These are phyloP conservation scores for Quillaja saponaria DNA, from an alignment of 306 rosid genomes.

Conservation along the genomic window DNA sequence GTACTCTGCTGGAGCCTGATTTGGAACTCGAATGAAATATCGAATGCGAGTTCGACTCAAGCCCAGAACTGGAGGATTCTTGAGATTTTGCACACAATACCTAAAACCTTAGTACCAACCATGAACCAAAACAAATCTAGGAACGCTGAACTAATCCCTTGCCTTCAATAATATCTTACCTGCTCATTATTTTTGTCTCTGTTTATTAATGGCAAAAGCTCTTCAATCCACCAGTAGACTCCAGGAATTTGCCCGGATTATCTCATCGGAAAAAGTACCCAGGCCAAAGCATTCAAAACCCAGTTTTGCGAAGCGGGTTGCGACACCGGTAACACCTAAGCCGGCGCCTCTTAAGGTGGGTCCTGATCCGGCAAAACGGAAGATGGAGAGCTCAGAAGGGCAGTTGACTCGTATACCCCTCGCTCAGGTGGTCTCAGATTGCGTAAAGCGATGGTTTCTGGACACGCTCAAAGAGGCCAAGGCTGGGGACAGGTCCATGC, in stretches of 20 bases:
- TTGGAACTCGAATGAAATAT: no score
- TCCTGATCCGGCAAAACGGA: slow-evolving; percentile 28
- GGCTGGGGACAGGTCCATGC: slow-evolving; percentile 65
- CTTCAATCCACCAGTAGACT: slow-evolving; percentile 49
- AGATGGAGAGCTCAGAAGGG: slow-evolving; percentile 39
- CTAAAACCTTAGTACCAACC: no score
- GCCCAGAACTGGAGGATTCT: no score
- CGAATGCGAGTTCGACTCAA: no score
- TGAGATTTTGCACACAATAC: no score
- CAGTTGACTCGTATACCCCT: slow-evolving; percentile 52
- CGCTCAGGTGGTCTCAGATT: slow-evolving; percentile 67
- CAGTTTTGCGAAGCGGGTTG: slow-evolving; percentile 33
- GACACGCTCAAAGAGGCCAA: slow-evolving; percentile 82
- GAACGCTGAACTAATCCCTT: no score
- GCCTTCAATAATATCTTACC: no score
- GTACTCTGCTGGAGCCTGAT: no score
- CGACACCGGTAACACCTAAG: slow-evolving; percentile 34
- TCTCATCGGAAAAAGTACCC: slow-evolving; percentile 46
- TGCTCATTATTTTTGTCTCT: neutral
- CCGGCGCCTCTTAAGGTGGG: slow-evolving; percentile 37
- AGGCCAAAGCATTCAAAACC: slow-evolving; percentile 35
- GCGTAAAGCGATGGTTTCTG: slow-evolving; percentile 77
- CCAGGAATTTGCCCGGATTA: slow-evolving; percentile 48
- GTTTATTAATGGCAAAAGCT: slow-evolving; percentile 63
- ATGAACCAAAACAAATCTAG: no score